A percentile compares a stretch with the other conserved stretches of the same genome.
phyloP scores from a whole-genome alignment of 169 alveolate species.

The Perkinsus marinus region DNA sequence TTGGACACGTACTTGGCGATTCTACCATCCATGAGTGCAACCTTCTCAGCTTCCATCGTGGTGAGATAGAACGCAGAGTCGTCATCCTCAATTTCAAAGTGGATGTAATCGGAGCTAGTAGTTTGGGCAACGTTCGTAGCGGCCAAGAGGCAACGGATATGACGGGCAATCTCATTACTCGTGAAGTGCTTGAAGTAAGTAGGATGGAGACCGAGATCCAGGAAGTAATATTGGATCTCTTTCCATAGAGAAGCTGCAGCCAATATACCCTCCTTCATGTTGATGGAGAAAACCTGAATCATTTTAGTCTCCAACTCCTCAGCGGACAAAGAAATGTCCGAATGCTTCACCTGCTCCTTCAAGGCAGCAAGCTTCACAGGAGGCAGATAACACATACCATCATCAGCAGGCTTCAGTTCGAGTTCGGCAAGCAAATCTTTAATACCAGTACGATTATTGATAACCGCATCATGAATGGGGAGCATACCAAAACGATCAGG shows the following conservation, averaged over 20 bases:
- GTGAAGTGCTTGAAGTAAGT: slow-evolving; percentile 4
- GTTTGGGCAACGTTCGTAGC: neutral
- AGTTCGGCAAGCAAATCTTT: too few relatives aligned
- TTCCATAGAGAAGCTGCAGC: neutral
- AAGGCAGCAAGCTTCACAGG: too few relatives aligned
- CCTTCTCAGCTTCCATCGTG: too few relatives aligned
- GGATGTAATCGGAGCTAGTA: neutral
- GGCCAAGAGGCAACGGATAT: neutral
- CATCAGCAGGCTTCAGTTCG: too few relatives aligned
- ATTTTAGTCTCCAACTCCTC: too few relatives aligned
- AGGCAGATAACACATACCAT: too few relatives aligned
- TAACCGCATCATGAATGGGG: neutral
- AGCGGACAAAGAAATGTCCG: too few relatives aligned
- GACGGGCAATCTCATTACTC: neutral
- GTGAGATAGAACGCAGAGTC: neutral
- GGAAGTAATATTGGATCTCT: neutral
- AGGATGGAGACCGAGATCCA: neutral
- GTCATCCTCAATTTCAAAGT: neutral
- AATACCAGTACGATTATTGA: neutral
- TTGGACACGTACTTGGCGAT: too few relatives aligned
- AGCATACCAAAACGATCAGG: neutral
- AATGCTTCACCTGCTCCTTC: too few relatives aligned
- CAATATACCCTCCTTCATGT: too few relatives aligned
- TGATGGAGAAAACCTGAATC: too few relatives aligned
- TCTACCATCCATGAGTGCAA: too few relatives aligned